Evolutionary conservation across 768 basidiomycete genomes (phyloP).

Genomic region (Kwoniella sp.): DNA sequence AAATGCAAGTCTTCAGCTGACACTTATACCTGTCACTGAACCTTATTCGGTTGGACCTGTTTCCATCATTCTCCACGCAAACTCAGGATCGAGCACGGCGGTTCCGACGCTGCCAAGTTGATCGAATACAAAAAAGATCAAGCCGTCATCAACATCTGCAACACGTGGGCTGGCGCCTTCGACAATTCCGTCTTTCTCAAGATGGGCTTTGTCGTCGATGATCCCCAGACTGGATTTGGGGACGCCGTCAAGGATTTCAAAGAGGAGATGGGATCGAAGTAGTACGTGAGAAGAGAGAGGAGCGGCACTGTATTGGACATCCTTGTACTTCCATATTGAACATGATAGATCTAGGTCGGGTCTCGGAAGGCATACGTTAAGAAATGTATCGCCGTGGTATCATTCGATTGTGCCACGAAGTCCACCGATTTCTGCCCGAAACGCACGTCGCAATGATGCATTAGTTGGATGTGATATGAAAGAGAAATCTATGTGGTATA

Average conservation of each 20-base stretch:
- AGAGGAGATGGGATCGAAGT: conserved; percentile 22
- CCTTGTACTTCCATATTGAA: too few relatives aligned
- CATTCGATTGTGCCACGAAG: too few relatives aligned
- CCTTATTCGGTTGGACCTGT: too few relatives aligned
- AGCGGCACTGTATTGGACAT: too few relatives aligned
- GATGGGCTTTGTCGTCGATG: conserved; percentile 54
- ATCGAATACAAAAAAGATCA: conserved; percentile 56
- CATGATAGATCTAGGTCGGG: too few relatives aligned
- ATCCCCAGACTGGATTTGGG: conserved; percentile 48
- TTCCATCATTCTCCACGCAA: too few relatives aligned
- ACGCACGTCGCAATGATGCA: neutral
- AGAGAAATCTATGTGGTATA: neutral
- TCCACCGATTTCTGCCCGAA: neutral
- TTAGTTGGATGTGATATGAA: neutral
- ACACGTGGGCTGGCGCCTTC: conserved; percentile 56
- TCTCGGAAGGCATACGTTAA: too few relatives aligned
- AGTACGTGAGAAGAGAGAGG: too few relatives aligned
- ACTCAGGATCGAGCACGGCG: conserved; percentile 59
- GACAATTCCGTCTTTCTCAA: conserved; percentile 34
- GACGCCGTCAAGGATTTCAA: conserved; percentile 55
- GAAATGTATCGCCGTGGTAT: too few relatives aligned
- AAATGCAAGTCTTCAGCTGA: too few relatives aligned
- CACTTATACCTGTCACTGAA: too few relatives aligned
- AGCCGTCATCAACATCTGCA: conserved; percentile 50
- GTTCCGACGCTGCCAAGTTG: conserved; percentile 60